phyloP scores from a whole-genome alignment of 164 flowering plant species.

The Berberis vulgaris region DNA sequence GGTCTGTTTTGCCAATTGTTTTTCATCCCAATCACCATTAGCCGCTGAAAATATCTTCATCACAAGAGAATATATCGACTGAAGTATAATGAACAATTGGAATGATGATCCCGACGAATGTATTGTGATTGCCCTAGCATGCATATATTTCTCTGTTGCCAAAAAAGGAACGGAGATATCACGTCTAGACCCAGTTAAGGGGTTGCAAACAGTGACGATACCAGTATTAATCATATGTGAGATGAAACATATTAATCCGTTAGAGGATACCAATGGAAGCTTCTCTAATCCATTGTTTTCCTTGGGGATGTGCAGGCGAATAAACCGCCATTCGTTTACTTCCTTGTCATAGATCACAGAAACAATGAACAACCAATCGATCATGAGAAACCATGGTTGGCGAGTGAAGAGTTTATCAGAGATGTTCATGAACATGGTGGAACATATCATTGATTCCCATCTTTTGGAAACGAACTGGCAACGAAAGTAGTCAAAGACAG shows the following conservation, averaged over 20 bases:
- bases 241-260: not conserved
- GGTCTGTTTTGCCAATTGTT: not conserved
- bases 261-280: not conserved
- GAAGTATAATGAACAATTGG: not conserved
- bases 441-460: not conserved
- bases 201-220: not conserved
- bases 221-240: not conserved
- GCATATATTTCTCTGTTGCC: too few relatives aligned
- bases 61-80: not conserved
- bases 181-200: not conserved
- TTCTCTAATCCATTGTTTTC: not conserved
- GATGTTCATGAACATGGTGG: not conserved
- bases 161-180: not conserved
- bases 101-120: not conserved
- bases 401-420: not conserved
- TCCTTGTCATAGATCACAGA: not conserved
- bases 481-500: not conserved
- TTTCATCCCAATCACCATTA: not conserved
- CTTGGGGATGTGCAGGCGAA: not conserved
- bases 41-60: not conserved
- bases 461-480: not conserved
- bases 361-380: not conserved
- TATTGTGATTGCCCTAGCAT: not conserved
- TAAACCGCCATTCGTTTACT: not conserved
- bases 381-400: conserved; percentile 1